A percentile compares a stretch with the other conserved stretches of the same genome.
Conservation (phyloP, 164 flowering plant species). For the Magnolia sinica region DNA sequence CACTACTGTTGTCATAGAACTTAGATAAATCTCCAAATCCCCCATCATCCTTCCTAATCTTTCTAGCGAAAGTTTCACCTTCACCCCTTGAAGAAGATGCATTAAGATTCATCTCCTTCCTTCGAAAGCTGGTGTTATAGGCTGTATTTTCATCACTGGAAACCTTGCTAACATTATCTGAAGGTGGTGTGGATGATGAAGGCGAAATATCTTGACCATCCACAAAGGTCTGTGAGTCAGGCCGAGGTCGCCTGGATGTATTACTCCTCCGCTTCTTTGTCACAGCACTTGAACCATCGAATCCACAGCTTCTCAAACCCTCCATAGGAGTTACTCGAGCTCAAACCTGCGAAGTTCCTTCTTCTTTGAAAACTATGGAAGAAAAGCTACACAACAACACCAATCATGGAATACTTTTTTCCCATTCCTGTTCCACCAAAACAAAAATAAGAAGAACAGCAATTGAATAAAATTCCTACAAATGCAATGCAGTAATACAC, state of each 20-base stretch:
- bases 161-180: conserved; percentile 48
- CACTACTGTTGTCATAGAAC: conserved; percentile 7
- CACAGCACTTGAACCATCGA: conserved; percentile 32
- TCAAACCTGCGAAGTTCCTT: background rate
- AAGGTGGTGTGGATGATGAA: conserved; percentile 43
- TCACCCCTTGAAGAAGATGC: conserved; percentile 30
- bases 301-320: conserved; percentile 31
- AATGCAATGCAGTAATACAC: background rate
- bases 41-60: conserved; percentile 26
- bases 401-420: background rate
- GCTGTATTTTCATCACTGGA: conserved; percentile 54
- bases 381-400: background rate
- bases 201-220: conserved; percentile 41
- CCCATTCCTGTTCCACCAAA: background rate
- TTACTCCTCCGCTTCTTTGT: conserved; percentile 62
- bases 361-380: background rate
- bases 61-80: conserved; percentile 26
- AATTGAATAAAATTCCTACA: background rate
- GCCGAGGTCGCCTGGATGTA: conserved; percentile 53
- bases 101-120: conserved; percentile 55
- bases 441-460: background rate
- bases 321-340: conserved; percentile 37
- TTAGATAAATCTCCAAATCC: conserved; percentile 26
- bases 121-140: conserved; percentile 26
- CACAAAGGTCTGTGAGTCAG: conserved; percentile 39